Evolutionary conservation across 495 filamentous ascomycete genomes (phyloP).

Genomic region (Penicillium nucicola): DNA sequence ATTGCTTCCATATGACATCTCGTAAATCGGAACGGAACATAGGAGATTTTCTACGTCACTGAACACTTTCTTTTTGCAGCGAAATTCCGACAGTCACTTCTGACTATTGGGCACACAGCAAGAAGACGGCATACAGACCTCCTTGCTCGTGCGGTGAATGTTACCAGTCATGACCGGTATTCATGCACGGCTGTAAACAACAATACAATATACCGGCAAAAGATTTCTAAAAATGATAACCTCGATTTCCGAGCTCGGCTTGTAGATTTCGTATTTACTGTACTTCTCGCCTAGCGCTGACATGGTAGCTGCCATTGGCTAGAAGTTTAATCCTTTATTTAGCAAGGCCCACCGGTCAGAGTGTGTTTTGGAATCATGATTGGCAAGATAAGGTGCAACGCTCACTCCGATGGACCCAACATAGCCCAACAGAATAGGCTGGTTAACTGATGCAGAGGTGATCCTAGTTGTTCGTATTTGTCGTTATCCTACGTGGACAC

Average conservation of each 20-base stretch:
- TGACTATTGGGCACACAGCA: background rate
- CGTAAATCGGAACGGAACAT: background rate
- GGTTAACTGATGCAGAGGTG: conserved; percentile 4
- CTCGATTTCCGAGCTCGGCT: conserved; percentile 1
- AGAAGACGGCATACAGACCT: background rate
- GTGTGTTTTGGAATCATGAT: background rate
- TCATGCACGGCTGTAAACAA: conserved; percentile 1
- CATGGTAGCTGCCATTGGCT: background rate
- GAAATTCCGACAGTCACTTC: background rate
- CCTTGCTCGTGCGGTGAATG: background rate
- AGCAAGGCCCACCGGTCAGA: background rate
- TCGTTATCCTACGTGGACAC: conserved; percentile 6
- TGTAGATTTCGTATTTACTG: conserved; percentile 1
- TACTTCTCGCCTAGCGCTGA: conserved; percentile 5
- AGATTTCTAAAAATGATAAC: conserved; percentile 2
- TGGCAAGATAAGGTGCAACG: conserved; percentile 15
- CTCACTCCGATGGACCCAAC: conserved; percentile 8
- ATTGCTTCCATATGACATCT: conserved; percentile 1
- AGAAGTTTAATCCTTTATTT: background rate
- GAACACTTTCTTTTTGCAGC: background rate
- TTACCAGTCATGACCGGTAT: conserved; percentile 7
- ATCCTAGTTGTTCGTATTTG: background rate
- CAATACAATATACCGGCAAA: conserved; percentile 1
- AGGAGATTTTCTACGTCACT: background rate
- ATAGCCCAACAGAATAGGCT: conserved; percentile 1